Percentiles rank a stretch among this genome's conserved stretches.
Evolutionary conservation across 768 basidiomycete species (phyloP).

Genomic region (Termitomyces sp.): DNA sequence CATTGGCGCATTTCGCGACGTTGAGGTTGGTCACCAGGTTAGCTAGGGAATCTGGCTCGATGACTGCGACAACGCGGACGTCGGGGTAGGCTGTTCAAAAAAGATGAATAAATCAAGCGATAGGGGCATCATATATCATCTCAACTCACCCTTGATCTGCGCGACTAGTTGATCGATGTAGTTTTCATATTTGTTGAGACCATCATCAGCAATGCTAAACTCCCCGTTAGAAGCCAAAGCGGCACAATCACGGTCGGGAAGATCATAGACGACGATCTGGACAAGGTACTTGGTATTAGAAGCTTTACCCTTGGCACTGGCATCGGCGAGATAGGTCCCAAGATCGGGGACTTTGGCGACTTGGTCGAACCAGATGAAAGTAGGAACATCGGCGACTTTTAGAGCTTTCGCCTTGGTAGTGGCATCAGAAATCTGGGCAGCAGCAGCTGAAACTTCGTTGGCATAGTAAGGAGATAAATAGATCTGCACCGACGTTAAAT

Average conservation of each 20-base stretch:
- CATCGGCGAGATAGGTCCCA: conserved; percentile 53
- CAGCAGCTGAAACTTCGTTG: conserved; percentile 46
- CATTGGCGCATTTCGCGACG: conserved; percentile 50
- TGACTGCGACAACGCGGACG: conserved; percentile 58
- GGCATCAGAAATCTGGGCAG: conserved; percentile 41
- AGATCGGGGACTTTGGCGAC: conserved; percentile 50
- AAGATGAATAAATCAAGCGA: not conserved
- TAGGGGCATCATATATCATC: not conserved
- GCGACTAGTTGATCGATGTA: conserved; percentile 63
- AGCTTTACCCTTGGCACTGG: conserved; percentile 37
- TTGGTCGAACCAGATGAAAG: conserved; percentile 58
- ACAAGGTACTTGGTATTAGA: conserved; percentile 44
- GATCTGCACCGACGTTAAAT: conserved; percentile 22
- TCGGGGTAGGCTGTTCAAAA: conserved; percentile 44
- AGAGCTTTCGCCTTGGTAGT: conserved; percentile 45
- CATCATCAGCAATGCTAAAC: conserved; percentile 52
- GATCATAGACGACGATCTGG: conserved; percentile 51
- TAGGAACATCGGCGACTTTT: conserved; percentile 51
- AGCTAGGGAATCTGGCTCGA: conserved; percentile 64
- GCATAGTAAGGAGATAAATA: conserved; percentile 55
- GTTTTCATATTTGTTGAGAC: conserved; percentile 46
- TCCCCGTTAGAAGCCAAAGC: conserved; percentile 64
- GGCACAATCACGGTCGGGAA: conserved; percentile 64
- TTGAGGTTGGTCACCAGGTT: conserved; percentile 66
- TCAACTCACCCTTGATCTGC: conserved; percentile 40